Evolutionary conservation across 75 land plant species (phyloP).

Genomic region (Selaginella tamariscina): DNA sequence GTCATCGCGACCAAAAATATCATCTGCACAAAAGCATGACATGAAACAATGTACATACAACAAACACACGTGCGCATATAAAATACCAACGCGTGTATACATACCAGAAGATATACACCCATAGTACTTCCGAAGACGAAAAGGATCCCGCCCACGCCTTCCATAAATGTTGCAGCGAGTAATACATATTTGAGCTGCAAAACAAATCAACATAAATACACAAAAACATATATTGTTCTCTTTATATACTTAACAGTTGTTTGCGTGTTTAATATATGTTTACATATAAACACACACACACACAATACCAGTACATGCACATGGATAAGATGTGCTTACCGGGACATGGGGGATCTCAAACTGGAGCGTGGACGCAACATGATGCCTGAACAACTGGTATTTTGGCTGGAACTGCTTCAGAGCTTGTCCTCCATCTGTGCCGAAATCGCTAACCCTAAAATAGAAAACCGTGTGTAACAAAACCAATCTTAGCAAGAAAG

Average conservation of each 20-base stretch:
- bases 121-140: conserved; percentile 27
- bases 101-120: conserved; percentile 34
- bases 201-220: background rate
- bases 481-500: background rate
- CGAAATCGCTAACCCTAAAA: conserved; percentile 37
- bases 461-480: too few relatives aligned
- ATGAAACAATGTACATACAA: background rate
- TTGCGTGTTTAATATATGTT: background rate
- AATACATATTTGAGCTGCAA: conserved; percentile 31
- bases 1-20: conserved; percentile 36
- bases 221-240: background rate
- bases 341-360: conserved; percentile 22
- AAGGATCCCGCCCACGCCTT: conserved; percentile 34
- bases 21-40: conserved; percentile 30
- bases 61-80: background rate
- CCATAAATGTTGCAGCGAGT: conserved; percentile 26
- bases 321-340: conserved; percentile 20
- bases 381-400: conserved; percentile 9
- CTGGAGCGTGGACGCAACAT: conserved; percentile 16
- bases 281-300: background rate
- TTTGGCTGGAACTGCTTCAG: conserved; percentile 32
- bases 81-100: background rate
- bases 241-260: background rate
- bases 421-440: conserved; percentile 35
- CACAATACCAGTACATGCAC: background rate